Conservation (phyloP, 345 rosid species). For the Euclidium syriacum region DNA sequence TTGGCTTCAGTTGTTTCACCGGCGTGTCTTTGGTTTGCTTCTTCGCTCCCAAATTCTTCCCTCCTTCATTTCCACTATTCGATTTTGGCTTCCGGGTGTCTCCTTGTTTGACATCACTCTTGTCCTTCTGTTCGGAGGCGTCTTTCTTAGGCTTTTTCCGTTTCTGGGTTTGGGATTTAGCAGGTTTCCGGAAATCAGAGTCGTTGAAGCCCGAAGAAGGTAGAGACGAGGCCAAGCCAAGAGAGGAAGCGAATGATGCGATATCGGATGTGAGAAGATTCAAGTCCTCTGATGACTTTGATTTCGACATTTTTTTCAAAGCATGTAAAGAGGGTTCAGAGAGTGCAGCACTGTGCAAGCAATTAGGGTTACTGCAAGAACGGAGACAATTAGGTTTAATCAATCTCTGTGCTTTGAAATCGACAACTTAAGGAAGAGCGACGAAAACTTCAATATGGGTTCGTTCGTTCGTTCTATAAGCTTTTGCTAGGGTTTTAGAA, state of each 20-base stretch:
- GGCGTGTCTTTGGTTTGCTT: background rate
- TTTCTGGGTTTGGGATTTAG: conserved; percentile 20
- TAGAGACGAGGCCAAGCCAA: conserved; percentile 56
- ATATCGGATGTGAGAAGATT: conserved; percentile 56
- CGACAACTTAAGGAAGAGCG: background rate
- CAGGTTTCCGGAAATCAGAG: conserved; percentile 57
- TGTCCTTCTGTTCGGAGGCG: background rate
- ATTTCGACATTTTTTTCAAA: conserved; percentile 29
- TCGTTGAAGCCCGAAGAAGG: conserved; percentile 69
- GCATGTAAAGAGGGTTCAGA: background rate
- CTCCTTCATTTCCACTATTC: conserved; percentile 3
- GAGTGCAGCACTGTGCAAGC: background rate
- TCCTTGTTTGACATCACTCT: conserved; percentile 7
- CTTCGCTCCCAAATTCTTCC: background rate
- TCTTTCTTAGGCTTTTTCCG: conserved; percentile 16
- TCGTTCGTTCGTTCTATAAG: no score
- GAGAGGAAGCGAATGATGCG: conserved; percentile 75
- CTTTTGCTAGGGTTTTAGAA: conserved; percentile 21
- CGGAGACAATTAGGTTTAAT: background rate
- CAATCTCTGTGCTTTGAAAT: background rate
- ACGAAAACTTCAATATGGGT: background rate
- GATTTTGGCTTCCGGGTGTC: conserved; percentile 18
- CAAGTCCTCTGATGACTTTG: conserved; percentile 34
- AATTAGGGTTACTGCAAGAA: background rate
- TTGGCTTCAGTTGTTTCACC: conserved; percentile 34